These are phyloP conservation scores for Blepharisma japonicum DNA, from an alignment of 73 alveolate genomes.

Conservation along the genomic window DNA sequence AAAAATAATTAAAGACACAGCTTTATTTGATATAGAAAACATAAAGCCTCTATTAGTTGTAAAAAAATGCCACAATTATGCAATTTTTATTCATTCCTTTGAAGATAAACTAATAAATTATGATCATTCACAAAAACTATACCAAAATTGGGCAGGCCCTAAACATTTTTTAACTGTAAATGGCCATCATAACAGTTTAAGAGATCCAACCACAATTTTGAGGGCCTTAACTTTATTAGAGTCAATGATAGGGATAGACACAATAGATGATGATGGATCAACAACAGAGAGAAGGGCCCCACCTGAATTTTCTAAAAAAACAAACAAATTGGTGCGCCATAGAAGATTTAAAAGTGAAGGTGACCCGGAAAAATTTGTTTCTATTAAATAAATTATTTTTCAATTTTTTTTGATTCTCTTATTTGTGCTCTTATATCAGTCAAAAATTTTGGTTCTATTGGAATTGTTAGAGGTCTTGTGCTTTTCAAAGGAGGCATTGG, in stretches of 20 bases:
- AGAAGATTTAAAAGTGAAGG: constrained; percentile 7
- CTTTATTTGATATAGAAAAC: constrained; percentile 52
- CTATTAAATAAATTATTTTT: no score
- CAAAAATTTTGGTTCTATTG: neutral
- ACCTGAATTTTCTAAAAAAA: constrained; percentile 2
- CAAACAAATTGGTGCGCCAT: neutral
- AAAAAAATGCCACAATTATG: constrained; percentile 80
- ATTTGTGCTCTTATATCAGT: constrained; percentile 11
- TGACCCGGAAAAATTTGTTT: no score
- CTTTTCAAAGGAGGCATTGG: neutral
- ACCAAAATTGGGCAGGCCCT: constrained; percentile 79
- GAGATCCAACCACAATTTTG: constrained; percentile 21
- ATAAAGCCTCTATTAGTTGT: constrained; percentile 65
- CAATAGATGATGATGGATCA: neutral
- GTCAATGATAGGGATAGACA: neutral
- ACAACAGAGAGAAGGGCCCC: neutral
- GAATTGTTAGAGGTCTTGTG: neutral
- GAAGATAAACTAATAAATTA: constrained; percentile 71
- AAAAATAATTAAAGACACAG: constrained; percentile 42
- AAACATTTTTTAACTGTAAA: constrained; percentile 74
- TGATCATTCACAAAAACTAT: constrained; percentile 73
- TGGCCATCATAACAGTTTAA: constrained; percentile 81
- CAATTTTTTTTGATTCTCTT: neutral
- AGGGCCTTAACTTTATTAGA: neutral
- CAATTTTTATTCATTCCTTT: constrained; percentile 71